Evolutionary conservation across 345 rosid genomes (phyloP).

Genomic region (Citropsis articulata): DNA sequence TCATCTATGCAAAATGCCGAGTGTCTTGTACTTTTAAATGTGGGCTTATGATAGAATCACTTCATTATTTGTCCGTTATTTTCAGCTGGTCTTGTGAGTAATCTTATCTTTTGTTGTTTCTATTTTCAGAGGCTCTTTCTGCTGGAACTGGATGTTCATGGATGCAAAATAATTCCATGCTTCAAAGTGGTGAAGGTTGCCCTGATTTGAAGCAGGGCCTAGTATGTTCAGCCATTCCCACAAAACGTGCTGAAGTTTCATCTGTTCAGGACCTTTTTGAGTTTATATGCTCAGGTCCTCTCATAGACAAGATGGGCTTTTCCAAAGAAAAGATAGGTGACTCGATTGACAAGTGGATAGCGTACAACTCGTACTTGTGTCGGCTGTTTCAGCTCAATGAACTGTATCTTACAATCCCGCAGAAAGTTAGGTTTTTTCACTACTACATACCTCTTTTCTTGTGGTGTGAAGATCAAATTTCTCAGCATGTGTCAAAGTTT

Average conservation of each 20-base stretch:
- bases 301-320: slow-evolving; percentile 55
- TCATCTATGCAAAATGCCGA: neutral
- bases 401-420: slow-evolving; percentile 57
- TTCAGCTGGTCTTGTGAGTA: neutral
- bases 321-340: slow-evolving; percentile 58
- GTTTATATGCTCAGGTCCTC: slow-evolving; percentile 87
- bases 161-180: slow-evolving; percentile 47
- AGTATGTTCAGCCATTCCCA: slow-evolving; percentile 34
- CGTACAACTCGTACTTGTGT: slow-evolving; percentile 56
- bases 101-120: neutral
- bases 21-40: neutral
- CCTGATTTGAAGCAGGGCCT: slow-evolving; percentile 22
- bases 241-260: slow-evolving; percentile 55
- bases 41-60: neutral
- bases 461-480: slow-evolving; percentile 90
- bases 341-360: slow-evolving; percentile 79
- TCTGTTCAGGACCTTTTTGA: slow-evolving; percentile 76
- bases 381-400: slow-evolving; percentile 73
- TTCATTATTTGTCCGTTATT: neutral
- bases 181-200: slow-evolving; percentile 18
- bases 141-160: slow-evolving; percentile 54
- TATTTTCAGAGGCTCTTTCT: slow-evolving; percentile 23
- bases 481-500: slow-evolving; percentile 59
- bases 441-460: slow-evolving; percentile 90
- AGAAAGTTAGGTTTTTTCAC: slow-evolving; percentile 81